Percentiles rank a stretch among this genome's conserved stretches.
Conservation (phyloP, 2,329 filamentous ascomycete species). For the Scorias spongiosa region DNA sequence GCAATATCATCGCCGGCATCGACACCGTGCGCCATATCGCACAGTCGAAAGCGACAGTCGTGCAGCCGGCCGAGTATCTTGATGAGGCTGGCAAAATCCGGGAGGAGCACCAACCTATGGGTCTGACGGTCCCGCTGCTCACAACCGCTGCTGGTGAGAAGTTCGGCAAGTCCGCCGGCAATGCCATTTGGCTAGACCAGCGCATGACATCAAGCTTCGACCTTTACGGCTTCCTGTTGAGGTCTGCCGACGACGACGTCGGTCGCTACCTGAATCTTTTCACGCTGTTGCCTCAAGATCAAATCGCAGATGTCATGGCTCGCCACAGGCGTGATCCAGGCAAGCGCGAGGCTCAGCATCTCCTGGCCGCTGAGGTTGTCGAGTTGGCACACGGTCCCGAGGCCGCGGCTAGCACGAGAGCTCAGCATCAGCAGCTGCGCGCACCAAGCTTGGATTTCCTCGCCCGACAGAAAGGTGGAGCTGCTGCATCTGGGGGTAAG, state of each 20-base stretch:
- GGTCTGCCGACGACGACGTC: constrained; percentile 66
- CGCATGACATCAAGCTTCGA: constrained; percentile 72
- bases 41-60: constrained; percentile 18
- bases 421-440: constrained; percentile 35
- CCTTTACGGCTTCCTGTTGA: constrained; percentile 77
- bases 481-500: background rate
- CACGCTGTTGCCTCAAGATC: constrained; percentile 62
- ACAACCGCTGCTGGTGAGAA: constrained; percentile 77
- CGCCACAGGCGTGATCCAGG: constrained; percentile 53
- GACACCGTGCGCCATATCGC: constrained; percentile 68
- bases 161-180: constrained; percentile 88
- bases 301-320: constrained; percentile 54
- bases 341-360: constrained; percentile 66
- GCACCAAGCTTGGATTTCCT: constrained; percentile 9
- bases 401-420: constrained; percentile 48
- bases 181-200: constrained; percentile 81
- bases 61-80: constrained; percentile 6
- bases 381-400: constrained; percentile 59
- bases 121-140: constrained; percentile 80
- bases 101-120: constrained; percentile 44
- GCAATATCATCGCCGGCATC: constrained; percentile 85
- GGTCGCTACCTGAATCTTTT: constrained; percentile 74
- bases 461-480: background rate
- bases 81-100: constrained; percentile 23
- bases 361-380: constrained; percentile 68